Evolutionary conservation across 306 rosid genomes (phyloP), one percentile per base, ranked within the genome.

Genomic region (Prunus salicina): DNA sequence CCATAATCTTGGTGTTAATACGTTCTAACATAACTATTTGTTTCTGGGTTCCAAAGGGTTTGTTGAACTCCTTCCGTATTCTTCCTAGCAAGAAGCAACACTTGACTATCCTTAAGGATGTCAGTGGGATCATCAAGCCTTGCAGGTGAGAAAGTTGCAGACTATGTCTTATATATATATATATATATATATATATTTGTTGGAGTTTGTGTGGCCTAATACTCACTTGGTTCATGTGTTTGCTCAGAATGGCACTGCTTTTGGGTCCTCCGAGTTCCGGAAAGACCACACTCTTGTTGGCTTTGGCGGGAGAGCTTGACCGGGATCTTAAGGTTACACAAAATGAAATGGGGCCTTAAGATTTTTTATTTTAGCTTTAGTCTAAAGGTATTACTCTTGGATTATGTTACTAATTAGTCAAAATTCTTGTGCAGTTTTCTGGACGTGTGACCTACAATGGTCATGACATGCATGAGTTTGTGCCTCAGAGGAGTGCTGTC

Each of bases 231-330:
- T 49, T 58, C 19, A 27, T 32, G 8, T 45, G 57, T 72, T 73
- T 16, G 20, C 46, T 7, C 8, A 73, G 79, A 66, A 76, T 41
- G 79, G 53, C 79, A 18, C 22, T 76, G 47, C 79, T 76, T 53
- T 66, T 76, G 79, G 79, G 79, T 41, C 79, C 79, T 76, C 79
- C 79, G 8, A 66, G 79, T 76, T 76, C 79, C 10, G 73, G 79
- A 32, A 76, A 76, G 45, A 51, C 79, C 73, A 65, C 79, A 3
- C 65, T 66, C 4, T 53, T 76, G 30, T 14, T 66, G 65, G 79
- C 79, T 22, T 76, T 76, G 57, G 73, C 79, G 0, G 79, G 79
- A 76, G 55, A 66, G 45, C 73, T 76, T 16, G 66, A 66, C 71
- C 49, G n/a, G 57, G 72, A 65, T 66, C 79, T 76, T 12, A 25